Evolutionary conservation across 495 filamentous ascomycete species (phyloP).

Genomic region (Pseudotulostoma volvatum): DNA sequence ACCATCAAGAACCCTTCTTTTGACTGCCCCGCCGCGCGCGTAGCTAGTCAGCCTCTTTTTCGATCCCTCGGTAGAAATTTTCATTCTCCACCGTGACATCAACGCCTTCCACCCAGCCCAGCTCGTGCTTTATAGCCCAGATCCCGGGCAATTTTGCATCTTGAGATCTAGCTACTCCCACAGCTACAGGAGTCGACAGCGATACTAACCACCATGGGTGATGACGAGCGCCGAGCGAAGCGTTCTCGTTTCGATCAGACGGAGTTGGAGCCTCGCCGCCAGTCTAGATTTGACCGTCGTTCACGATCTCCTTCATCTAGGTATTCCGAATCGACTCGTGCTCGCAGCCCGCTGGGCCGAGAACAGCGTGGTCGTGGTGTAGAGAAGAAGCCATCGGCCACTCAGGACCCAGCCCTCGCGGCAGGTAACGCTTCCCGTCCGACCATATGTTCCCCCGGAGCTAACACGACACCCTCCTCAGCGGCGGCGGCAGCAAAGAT

Average conservation of each 20-base stretch:
- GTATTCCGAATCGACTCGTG: constrained; percentile 45
- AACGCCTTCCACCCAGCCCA: too few relatives aligned
- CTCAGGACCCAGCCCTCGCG: constrained; percentile 62
- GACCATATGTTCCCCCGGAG: background rate
- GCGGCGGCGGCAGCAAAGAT: constrained; percentile 87
- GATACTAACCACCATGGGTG: constrained; percentile 69
- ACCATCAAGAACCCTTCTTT: too few relatives aligned
- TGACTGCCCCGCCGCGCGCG: too few relatives aligned
- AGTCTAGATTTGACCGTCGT: constrained; percentile 67
- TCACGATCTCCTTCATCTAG: constrained; percentile 64
- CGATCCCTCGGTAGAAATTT: too few relatives aligned
- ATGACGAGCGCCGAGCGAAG: constrained; percentile 62
- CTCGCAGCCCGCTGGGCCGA: constrained; percentile 60
- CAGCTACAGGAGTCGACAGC: too few relatives aligned
- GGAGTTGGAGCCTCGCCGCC: constrained; percentile 55
- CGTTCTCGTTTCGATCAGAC: constrained; percentile 86
- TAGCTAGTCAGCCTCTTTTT: too few relatives aligned
- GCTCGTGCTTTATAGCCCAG: too few relatives aligned
- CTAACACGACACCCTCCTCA: constrained; percentile 19
- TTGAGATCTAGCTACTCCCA: too few relatives aligned
- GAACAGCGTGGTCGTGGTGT: constrained; percentile 36
- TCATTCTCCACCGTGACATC: too few relatives aligned
- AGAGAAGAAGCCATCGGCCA: constrained; percentile 27
- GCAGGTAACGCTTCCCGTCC: constrained; percentile 42
- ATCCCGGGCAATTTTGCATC: too few relatives aligned